Base-by-base conservation (phyloP, 2,329 filamentous ascomycete genomes). In the Fusarium denticulatum region DNA sequence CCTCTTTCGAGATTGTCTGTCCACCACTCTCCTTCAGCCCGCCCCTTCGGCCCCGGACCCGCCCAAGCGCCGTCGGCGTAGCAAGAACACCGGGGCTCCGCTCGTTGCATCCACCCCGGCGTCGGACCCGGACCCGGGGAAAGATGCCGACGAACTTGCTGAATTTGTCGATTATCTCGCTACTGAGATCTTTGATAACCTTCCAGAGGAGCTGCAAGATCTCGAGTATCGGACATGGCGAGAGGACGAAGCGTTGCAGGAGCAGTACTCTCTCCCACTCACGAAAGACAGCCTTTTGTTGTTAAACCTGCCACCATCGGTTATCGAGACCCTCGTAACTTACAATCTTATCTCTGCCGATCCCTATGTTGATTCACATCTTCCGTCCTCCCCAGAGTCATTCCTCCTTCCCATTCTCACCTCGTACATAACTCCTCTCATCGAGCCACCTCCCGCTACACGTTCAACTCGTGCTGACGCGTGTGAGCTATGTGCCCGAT, bases 81-180 rank as follows among this genome's bases (percentile, higher is more conserved):
- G 72, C 47, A 79, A 78, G 63, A 71, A 67, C 57, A 63, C 70
- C 46, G 47, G 43, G 7, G 60, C 53, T 24, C 65, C 74, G 37
- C 26, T 45, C 39, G 53, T 68, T 46, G 39, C 67, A 46, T 59
- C 64, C 64, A 64, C 67, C 30, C 68, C 70, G 60, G 63, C 39
- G 32, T 69, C 71, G 59, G 65, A 26, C 14, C 61, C 65, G 32
- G 65, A 74, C 32, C 60, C 73, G 62, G 62, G 63, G 63, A 67
- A 62, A 45, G 79, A 89, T 74, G 89, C 88, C 10, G 91, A 92
- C 74, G 93, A 95, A 61, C 83, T 96, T 28, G 89, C 90, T 32
- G 94, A 97, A 3, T 97, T 97, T 81, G 90, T 93, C 60, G 91
- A 95, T 85, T 96, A 95, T 81, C 87, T 96, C 36, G 90, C 93